Base-by-base conservation (phyloP, 2,329 filamentous ascomycete genomes). In the Microsporum ferrugineum region DNA sequence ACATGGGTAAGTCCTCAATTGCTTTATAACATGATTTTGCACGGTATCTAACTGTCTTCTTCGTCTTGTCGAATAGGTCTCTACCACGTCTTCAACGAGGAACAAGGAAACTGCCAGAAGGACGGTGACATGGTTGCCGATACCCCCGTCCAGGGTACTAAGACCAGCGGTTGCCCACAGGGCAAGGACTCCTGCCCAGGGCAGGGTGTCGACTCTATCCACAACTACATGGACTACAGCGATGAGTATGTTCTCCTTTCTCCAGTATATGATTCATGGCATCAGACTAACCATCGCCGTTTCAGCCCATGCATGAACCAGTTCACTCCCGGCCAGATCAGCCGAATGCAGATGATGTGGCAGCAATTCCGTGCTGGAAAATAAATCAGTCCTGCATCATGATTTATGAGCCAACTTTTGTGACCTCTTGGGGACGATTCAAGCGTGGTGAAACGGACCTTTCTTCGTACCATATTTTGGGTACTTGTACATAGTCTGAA, bases 181-280 rank as follows among this genome's bases (percentile, higher is more conserved):
- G 65, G 65, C 31, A 63, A 67, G 17, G 70, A 72, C 38, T 66
- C 67, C 6, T 73, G 71, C 64, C 65, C 67, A 56, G 60, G 60
- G 47, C n/a, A 63, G 5, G 71, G 71, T 1, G 10, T 66, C 23
- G 71, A 73, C 60, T 69, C 70, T 1, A 68, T 72, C 47, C 67
- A 68, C 39, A 72, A 73, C 63, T 71, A 65, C 65, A 73, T 73
- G 71, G 68, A 72, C 63, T 72, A 72, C 62, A 67, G 66, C 6
- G 47, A 62, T 49, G 67, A 68, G 65, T 60, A 64, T 65, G 65
- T 60, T 14, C 8, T 14, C 27, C 29, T 47, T 27, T 27, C 39
- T 34, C 29, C 49, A 5, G 43, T 2, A 31, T 55, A 17, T 62
- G 5, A 29, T 12, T 12, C 6, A 6, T 36, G 29, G 34, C 31